Evolutionary conservation across 208 protist species (phyloP).

Genomic region (Trichomonas tenax): DNA sequence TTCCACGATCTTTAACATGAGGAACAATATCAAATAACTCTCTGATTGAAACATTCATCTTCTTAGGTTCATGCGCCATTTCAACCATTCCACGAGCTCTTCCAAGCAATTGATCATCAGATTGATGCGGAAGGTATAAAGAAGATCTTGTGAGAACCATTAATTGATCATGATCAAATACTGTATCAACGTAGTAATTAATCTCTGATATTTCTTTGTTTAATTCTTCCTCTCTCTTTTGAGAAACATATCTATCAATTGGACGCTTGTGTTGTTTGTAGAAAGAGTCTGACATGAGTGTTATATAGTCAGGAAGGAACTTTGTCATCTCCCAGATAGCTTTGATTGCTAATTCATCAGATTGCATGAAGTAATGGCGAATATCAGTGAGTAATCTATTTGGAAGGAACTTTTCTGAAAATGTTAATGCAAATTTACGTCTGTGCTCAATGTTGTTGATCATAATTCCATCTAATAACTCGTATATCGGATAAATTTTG

Average conservation of each 20-base stretch:
- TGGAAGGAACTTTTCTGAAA: background rate
- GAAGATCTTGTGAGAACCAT: background rate
- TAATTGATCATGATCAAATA: background rate
- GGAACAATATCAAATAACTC: constrained; percentile 17
- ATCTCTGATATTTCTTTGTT: background rate
- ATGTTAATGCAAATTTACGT: background rate
- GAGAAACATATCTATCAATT: background rate
- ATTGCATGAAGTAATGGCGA: background rate
- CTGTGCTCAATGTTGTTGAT: background rate
- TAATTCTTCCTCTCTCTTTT: background rate
- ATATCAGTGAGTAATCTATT: background rate
- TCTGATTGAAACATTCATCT: background rate
- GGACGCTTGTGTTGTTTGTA: background rate
- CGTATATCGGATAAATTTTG: background rate
- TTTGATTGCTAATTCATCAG: background rate
- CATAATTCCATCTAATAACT: background rate
- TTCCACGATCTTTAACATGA: background rate
- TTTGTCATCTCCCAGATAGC: background rate
- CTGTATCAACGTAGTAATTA: background rate
- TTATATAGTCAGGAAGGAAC: background rate
- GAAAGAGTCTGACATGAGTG: background rate
- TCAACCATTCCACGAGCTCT: background rate
- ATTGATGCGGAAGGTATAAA: background rate
- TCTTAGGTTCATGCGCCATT: background rate
- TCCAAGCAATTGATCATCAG: background rate